Conservation (phyloP, 768 basidiomycete genomes). For the Leucocoprinus birnbaumii region DNA sequence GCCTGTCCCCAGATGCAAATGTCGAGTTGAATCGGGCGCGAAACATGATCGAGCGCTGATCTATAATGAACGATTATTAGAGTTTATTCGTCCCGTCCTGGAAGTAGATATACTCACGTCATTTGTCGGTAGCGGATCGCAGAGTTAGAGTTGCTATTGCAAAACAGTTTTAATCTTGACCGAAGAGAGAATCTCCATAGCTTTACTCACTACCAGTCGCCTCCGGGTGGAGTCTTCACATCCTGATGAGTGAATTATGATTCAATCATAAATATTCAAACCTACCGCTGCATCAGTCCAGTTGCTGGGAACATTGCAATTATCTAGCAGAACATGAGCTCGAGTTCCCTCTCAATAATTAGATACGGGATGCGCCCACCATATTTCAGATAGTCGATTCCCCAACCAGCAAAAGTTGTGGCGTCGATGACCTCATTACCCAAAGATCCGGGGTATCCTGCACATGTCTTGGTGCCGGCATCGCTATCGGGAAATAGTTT, state of each 20-base stretch:
- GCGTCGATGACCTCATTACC: conserved; percentile 49
- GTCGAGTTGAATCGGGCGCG: conserved; percentile 44
- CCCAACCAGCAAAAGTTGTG: conserved; percentile 49
- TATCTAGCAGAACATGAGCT: conserved; percentile 30
- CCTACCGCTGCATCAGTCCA: conserved; percentile 43
- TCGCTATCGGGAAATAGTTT: conserved; percentile 32
- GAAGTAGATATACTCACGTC: conserved; percentile 33
- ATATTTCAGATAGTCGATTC: conserved; percentile 57
- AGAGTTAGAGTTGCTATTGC: conserved; percentile 50
- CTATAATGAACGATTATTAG: too few species aligned
- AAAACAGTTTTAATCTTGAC: background rate
- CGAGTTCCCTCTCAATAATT: background rate
- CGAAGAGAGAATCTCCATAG: too few species aligned
- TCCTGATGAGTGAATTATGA: background rate
- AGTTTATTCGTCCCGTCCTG: too few species aligned
- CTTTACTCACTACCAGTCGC: conserved; percentile 47
- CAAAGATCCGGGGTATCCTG: conserved; percentile 54
- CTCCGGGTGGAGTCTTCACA: conserved; percentile 30
- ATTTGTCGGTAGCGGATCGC: conserved; percentile 54
- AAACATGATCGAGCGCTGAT: conserved; percentile 43
- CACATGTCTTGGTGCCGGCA: conserved; percentile 50
- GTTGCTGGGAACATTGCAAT: conserved; percentile 50
- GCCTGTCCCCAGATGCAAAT: conserved; percentile 56
- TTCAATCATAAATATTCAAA: background rate
- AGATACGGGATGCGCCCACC: conserved; percentile 25